Base-by-base conservation (phyloP, 441 rosid genomes). In the Pelargonium cotyledonis region DNA sequence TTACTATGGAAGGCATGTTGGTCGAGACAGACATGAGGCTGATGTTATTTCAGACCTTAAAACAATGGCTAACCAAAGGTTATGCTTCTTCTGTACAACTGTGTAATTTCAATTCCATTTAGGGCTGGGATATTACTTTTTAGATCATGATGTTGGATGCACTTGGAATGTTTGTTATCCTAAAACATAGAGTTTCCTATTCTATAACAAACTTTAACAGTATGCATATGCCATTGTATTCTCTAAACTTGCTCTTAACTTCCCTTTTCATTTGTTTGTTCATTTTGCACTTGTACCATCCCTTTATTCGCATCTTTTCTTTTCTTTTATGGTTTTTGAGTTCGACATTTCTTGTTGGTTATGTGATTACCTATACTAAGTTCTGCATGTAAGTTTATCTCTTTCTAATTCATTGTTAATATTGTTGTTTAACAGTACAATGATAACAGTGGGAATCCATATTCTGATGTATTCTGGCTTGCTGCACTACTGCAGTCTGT, bases 391-490 rank as follows among this genome's bases (percentile, higher is more conserved):
- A 4, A n/a, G 60, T 53, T 10, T 53, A 15, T 16, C 60, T n/a
- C 21, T 15, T n/a, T 15, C 19, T 15, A 53, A 53, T 53, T 6
- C 15, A n/a, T 14, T 55, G 11, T 55, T 72, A 64, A 65, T 77
- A 6, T 77, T 69, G 67, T 70, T 70, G 19, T 80, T 72, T 64
- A 18, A 75, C 88, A 95, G 98, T 90, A 92, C 78, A 95, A 95
- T 75, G 99, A 95, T 77, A 95, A 92, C 78, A 87, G 83, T 64
- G 99, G 96, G 70, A 95, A 95, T 83, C 88, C 85, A 5, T 92
- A 88, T 82, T 95, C 99, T 15, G 98, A 95, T 73, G 97, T 89
- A 35, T 92, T 90, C 82, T 92, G 99, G 99, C 96, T 92, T 73
- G 91, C 99, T 80, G 87, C 88, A 66, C 83, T 95, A 68, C 91